A percentile compares a stretch with the other conserved stretches of the same genome.
Conservation (phyloP, 108 stramenopile genomes). For the Fragilaria crotonensis region DNA sequence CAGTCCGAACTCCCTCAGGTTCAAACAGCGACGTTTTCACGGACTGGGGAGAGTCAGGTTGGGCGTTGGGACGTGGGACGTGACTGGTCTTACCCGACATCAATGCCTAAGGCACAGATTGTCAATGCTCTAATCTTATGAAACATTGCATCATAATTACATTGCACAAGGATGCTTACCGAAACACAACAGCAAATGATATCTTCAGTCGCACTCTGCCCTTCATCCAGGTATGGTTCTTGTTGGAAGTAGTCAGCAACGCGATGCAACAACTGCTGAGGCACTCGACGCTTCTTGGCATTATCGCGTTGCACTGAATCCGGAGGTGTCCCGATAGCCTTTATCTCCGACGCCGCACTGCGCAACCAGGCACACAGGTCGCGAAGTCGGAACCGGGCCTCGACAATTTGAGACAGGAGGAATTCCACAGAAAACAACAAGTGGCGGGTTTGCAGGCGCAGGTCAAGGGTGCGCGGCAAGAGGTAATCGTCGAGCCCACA, state of each 20-base stretch:
- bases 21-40: not conserved
- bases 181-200: conserved; percentile 1
- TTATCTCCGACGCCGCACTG: conserved; percentile 59
- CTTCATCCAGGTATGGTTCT: conserved; percentile 1
- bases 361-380: conserved; percentile 69
- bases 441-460: not conserved
- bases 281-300: conserved; percentile 62
- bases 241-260: conserved; percentile 27
- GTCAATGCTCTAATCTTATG: not conserved
- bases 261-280: conserved; percentile 46
- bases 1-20: not conserved
- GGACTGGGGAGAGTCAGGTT: not conserved
- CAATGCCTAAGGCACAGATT: not conserved
- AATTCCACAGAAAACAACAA: conserved; percentile 35
- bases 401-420: conserved; percentile 39
- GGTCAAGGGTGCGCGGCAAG: not conserved
- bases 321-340: conserved; percentile 65
- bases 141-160: too few species aligned
- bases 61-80: not conserved
- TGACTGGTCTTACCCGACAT: not conserved
- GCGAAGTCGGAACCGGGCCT: conserved; percentile 52
- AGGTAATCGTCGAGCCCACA: conserved; percentile 17
- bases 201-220: conserved; percentile 27
- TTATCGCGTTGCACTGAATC: conserved; percentile 64
- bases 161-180: too few species aligned